Percentiles rank a stretch among this genome's conserved stretches.
Conservation (phyloP, 169 alveolate genomes). For the Plasmodium relictum region DNA sequence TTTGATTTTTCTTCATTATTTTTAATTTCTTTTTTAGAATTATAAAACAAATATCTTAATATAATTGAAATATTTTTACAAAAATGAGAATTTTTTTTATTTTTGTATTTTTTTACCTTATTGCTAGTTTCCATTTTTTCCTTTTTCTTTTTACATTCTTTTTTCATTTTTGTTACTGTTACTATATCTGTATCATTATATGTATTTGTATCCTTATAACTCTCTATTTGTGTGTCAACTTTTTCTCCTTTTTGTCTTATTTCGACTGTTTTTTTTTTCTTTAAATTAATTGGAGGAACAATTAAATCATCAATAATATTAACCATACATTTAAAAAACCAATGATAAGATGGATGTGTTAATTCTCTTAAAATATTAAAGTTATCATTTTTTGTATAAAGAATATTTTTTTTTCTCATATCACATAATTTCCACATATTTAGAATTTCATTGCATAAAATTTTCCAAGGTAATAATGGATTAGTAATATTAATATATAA, state of each 20-base stretch:
- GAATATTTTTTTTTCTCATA: slow-evolving; percentile 74
- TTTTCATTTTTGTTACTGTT: not conserved
- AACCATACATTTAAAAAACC: slow-evolving; percentile 76
- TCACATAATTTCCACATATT: slow-evolving; percentile 77
- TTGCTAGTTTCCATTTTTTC: not conserved
- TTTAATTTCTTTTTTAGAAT: not conserved
- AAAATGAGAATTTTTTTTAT: too few relatives aligned
- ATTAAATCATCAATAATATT: slow-evolving; percentile 76
- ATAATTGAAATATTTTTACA: slow-evolving; percentile 6
- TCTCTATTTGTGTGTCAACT: not conserved
- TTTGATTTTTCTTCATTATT: not conserved
- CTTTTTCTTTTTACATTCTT: not conserved
- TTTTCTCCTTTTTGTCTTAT: not conserved
- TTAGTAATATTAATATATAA: slow-evolving; percentile 79
- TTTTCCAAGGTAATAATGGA: slow-evolving; percentile 82
- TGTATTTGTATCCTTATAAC: slow-evolving; percentile 8
- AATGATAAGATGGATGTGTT: slow-evolving; percentile 83
- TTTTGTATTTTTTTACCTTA: too few relatives aligned
- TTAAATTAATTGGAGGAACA: slow-evolving; percentile 33
- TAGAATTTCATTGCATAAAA: slow-evolving; percentile 79
- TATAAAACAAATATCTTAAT: slow-evolving; percentile 1
- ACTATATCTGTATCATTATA: slow-evolving; percentile 8
- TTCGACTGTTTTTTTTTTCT: not conserved
- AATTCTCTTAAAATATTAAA: slow-evolving; percentile 78
- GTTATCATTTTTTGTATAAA: slow-evolving; percentile 62